These are phyloP conservation scores for Porcisia hertigi DNA, from an alignment of 208 protist genomes.

Conservation along the genomic window DNA sequence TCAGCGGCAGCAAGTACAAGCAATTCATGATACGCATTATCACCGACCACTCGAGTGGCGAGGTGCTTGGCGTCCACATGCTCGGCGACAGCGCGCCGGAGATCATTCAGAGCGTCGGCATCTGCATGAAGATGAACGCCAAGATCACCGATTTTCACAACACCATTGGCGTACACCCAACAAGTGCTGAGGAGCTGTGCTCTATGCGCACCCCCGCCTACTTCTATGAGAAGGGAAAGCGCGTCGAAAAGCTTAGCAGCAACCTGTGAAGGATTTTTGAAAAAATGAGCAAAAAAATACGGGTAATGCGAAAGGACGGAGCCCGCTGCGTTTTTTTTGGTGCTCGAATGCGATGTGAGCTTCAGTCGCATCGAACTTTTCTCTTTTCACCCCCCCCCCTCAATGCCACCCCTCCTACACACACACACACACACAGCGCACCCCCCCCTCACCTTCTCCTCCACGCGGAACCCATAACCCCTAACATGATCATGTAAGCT, in stretches of 20 bases:
- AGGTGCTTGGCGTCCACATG: conserved; percentile 91
- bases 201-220: conserved; percentile 87
- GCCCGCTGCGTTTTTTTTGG: no score
- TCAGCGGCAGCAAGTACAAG: conserved; percentile 85
- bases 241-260: conserved; percentile 69
- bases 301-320: no score
- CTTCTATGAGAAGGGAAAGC: conserved; percentile 75
- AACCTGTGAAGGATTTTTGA: conserved; percentile 42
- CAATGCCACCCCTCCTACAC: neutral
- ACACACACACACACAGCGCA: no score
- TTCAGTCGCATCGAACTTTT: neutral
- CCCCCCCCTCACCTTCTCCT: no score
- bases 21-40: conserved; percentile 87
- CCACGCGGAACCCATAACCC: no score
- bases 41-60: conserved; percentile 72
- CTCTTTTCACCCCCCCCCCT: neutral
- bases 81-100: conserved; percentile 83
- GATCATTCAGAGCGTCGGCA: conserved; percentile 91
- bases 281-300: no score
- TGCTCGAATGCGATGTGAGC: neutral
- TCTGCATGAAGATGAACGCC: conserved; percentile 89
- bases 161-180: conserved; percentile 97
- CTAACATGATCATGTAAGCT: neutral
- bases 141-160: conserved; percentile 95
- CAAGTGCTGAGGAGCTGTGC: conserved; percentile 93